Evolutionary conservation across 148 eudicot species (phyloP), one percentile per base, ranked within the genome.

Genomic region (Rhododendron molle): DNA sequence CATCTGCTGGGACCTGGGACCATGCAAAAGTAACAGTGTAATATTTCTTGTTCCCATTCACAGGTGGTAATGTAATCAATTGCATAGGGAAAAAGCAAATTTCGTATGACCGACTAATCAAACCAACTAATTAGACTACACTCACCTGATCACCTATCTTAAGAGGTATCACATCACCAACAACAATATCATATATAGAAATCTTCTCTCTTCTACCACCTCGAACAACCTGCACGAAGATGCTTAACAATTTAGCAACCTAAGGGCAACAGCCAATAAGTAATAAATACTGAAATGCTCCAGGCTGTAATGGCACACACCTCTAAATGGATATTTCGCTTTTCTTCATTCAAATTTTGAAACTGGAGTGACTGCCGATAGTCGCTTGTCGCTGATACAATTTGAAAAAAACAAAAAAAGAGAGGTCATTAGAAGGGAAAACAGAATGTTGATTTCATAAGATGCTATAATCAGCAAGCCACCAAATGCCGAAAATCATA

Each of bases 111-210:
- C 36, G 65, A 32, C 49, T 83, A 54, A 60, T 30, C 60, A 85
- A 30, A 14, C 13, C 38, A 47, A 44, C 44, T 30, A 28, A 76
- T 49, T 72, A 40, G 65, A 73, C 18, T 38, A 71, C 38, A 71
- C 38, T 86, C 69, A 94, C 98, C 94, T 95, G 99, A 90, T 96
- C 99, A 67, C 99, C 99, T 36, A 96, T 96, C 87, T 93, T 96
- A 74, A 96, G 93, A 89, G 99, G 99, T 73, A 95, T 89, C 44
- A 96, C 89, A 87, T 96, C 98, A 73, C 99, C 99, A 88, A 96
- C 99, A 81, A 95, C 96, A 50, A 96, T 84, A 15, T 95, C 97
- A 80, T 93, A 96, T 81, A 96, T 96, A 18, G 99, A 96, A 79
- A 95, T 85, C 76, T 90, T 93, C 23, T 95, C 97, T 88, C 99